Percentiles rank a stretch among this genome's conserved stretches.
These are phyloP conservation scores for Laburnicola sp. DNA, from an alignment of 2,329 filamentous ascomycete species.

Conservation along the genomic window DNA sequence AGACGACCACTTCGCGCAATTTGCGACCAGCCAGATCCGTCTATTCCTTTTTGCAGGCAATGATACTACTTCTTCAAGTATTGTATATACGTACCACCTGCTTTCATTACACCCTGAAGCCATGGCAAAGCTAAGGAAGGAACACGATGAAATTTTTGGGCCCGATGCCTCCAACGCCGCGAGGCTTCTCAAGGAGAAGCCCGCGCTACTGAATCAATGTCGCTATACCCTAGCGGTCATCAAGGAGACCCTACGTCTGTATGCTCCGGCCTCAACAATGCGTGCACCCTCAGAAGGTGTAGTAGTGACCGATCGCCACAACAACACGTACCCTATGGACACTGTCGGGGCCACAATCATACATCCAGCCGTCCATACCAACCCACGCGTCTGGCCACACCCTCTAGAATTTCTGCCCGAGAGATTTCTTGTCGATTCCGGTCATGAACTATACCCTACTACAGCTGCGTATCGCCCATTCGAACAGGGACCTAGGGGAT, in stretches of 20 bases:
- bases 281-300: conserved; percentile 10
- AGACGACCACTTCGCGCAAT: conserved; percentile 21
- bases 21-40: conserved; percentile 27
- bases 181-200: conserved; percentile 16
- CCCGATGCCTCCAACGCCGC: conserved; percentile 10
- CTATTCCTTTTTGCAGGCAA: conserved; percentile 37
- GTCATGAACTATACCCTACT: conserved; percentile 13
- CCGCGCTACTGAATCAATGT: conserved; percentile 23
- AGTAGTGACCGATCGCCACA: conserved; percentile 5
- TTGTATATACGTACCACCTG: conserved; percentile 27
- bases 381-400: conserved; percentile 6
- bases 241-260: conserved; percentile 38
- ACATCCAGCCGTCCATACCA: neutral
- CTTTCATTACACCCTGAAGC: conserved; percentile 25
- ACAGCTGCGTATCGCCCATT: conserved; percentile 40
- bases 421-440: conserved; percentile 16
- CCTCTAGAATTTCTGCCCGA: conserved; percentile 24
- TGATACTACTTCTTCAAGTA: conserved; percentile 33
- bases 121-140: conserved; percentile 20
- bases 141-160: conserved; percentile 34
- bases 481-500: conserved; percentile 43
- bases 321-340: conserved; percentile 14
- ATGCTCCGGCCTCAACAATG: conserved; percentile 35
- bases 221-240: conserved; percentile 33
- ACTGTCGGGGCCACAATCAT: neutral